phyloP scores from a whole-genome alignment of 2,329 filamentous ascomycete genomes.

The Myriosclerotinia scirpicola region DNA sequence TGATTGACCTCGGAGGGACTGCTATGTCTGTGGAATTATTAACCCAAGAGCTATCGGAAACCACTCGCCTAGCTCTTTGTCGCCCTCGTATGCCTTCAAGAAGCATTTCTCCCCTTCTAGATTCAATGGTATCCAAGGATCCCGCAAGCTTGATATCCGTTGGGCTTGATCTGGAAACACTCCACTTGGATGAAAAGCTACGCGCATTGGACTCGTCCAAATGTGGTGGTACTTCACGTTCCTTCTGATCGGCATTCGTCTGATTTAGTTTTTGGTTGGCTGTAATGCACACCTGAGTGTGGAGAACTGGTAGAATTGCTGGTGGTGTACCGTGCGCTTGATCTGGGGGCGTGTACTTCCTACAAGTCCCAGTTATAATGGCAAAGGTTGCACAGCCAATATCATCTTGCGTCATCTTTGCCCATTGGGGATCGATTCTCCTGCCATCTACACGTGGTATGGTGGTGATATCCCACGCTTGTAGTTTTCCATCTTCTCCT shows the following conservation, averaged over 20 bases:
- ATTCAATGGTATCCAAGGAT: neutral
- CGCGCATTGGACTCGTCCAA: neutral
- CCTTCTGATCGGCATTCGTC: neutral
- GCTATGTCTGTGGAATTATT: neutral
- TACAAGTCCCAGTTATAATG: neutral
- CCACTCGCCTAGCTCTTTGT: neutral
- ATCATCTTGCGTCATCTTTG: neutral
- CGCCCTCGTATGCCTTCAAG: neutral
- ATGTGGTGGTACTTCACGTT: neutral
- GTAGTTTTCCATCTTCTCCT: neutral
- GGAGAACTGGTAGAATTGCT: neutral
- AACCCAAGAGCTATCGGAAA: neutral
- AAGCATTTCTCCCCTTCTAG: neutral
- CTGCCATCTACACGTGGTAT: neutral
- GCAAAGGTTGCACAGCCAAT: neutral
- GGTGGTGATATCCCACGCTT: conserved; percentile 3
- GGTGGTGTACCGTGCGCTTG: neutral
- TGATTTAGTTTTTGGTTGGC: neutral
- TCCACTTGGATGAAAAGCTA: neutral
- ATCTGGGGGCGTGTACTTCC: neutral
- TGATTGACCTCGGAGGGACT: neutral
- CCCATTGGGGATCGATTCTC: conserved; percentile 36
- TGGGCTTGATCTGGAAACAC: neutral
- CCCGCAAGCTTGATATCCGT: neutral
- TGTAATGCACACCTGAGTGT: neutral